These are phyloP conservation scores for Phellopilus nigrolimitatus DNA, from an alignment of 1,284 basidiomycete genomes.

Conservation along the genomic window DNA sequence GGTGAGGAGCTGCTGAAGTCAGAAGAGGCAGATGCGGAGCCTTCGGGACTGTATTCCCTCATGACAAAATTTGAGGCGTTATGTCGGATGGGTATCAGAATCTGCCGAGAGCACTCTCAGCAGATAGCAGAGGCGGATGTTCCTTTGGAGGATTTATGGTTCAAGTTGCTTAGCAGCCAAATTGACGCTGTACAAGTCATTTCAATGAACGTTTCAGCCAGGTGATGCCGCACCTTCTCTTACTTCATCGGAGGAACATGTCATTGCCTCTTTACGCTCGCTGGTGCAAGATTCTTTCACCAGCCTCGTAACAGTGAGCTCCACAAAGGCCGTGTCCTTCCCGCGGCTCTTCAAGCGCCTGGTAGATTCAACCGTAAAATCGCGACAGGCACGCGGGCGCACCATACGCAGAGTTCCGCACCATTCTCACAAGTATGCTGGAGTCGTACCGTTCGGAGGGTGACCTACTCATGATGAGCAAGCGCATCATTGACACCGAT, in stretches of 20 bases:
- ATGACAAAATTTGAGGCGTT: constrained; percentile 36
- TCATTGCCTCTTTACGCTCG: constrained; percentile 47
- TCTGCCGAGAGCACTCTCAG: constrained; percentile 67
- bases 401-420: constrained; percentile 90
- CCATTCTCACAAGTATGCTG: constrained; percentile 89
- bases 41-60: constrained; percentile 36
- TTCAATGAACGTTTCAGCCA: constrained; percentile 39
- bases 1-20: constrained; percentile 36
- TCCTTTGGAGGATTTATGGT: constrained; percentile 87
- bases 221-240: constrained; percentile 26
- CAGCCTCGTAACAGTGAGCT: constrained; percentile 78
- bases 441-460: constrained; percentile 90
- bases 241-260: constrained; percentile 24
- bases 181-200: constrained; percentile 75
- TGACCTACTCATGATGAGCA: constrained; percentile 87
- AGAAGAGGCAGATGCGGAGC: constrained; percentile 32
- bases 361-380: constrained; percentile 59
- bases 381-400: constrained; percentile 46
- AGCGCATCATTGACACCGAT: constrained; percentile 79
- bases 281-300: constrained; percentile 86
- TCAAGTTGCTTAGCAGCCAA: constrained; percentile 76
- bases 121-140: constrained; percentile 36
- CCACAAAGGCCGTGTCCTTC: constrained; percentile 82
- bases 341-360: constrained; percentile 89
- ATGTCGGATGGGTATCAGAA: constrained; percentile 53